Conservation (phyloP, 805 yeast species). For the Isabelozyma pseudorhagii region DNA sequence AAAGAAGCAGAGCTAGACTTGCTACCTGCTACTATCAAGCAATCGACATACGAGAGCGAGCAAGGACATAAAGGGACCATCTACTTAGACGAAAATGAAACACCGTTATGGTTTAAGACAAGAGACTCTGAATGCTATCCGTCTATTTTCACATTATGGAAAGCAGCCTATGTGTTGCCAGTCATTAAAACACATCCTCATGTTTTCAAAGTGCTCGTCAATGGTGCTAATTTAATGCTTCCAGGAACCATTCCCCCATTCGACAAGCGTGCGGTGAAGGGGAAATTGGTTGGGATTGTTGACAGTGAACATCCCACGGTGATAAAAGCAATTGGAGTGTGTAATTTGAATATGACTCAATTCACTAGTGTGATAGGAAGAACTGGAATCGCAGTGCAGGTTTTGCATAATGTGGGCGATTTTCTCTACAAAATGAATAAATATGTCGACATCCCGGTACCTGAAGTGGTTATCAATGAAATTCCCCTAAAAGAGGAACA, state of each 20-base stretch:
- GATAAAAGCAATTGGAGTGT: conserved; percentile 69
- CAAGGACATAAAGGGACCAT: conserved; percentile 57
- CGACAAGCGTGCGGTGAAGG: conserved; percentile 45
- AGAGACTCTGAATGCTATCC: conserved; percentile 61
- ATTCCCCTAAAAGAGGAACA: conserved; percentile 32
- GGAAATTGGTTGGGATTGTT: conserved; percentile 70
- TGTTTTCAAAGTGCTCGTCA: conserved; percentile 65
- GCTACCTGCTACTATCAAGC: conserved; percentile 56
- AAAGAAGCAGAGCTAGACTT: conserved; percentile 39
- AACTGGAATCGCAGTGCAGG: conserved; percentile 74
- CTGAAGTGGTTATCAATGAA: conserved; percentile 22
- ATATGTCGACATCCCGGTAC: conserved; percentile 32
- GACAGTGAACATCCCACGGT: conserved; percentile 58
- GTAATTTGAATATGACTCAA: conserved; percentile 45
- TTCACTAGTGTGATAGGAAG: conserved; percentile 52
- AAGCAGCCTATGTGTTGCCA: conserved; percentile 63
- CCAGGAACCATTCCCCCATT: conserved; percentile 68
- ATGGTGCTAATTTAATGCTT: conserved; percentile 81
- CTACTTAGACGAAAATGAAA: conserved; percentile 58
- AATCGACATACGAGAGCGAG: conserved; percentile 56
- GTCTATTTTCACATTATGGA: conserved; percentile 71
- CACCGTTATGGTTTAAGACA: conserved; percentile 71
- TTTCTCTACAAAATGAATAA: conserved; percentile 53
- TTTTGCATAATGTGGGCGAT: conserved; percentile 70
- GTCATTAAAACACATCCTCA: conserved; percentile 65